Percentiles rank a stretch among this genome's conserved stretches.
Evolutionary conservation across 2,329 filamentous ascomycete genomes (phyloP).

Genomic region (Fusarium avenaceum): DNA sequence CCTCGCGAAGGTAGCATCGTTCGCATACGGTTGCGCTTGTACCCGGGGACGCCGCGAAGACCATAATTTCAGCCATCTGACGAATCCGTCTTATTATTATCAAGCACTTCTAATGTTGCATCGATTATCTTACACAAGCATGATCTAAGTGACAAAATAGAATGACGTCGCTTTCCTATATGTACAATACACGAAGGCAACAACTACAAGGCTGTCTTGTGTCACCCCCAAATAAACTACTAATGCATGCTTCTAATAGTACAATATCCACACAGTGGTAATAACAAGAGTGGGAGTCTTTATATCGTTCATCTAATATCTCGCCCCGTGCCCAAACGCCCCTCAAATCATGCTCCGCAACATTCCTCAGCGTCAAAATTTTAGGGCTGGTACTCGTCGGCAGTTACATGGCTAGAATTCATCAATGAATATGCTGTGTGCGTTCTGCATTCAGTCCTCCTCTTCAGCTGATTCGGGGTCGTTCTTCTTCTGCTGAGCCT

Average conservation of each 20-base stretch:
- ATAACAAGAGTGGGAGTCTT: conserved; percentile 51
- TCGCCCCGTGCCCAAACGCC: conserved; percentile 49
- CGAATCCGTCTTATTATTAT: background rate
- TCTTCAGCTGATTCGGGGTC: conserved; percentile 55
- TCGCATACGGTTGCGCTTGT: conserved; percentile 14
- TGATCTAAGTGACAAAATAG: background rate
- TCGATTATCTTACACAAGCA: background rate
- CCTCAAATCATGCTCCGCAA: conserved; percentile 42
- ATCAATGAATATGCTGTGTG: conserved; percentile 10
- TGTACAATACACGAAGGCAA: conserved; percentile 47
- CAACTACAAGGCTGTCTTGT: conserved; percentile 34
- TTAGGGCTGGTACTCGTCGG: conserved; percentile 3
- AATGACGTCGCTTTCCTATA: conserved; percentile 45
- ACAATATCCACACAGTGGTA: conserved; percentile 46
- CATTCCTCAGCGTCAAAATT: background rate
- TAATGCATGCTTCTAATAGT: conserved; percentile 50
- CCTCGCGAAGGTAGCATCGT: conserved; percentile 8
- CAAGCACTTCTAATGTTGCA: background rate
- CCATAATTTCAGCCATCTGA: background rate
- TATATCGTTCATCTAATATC: conserved; percentile 51
- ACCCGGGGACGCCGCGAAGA: background rate
- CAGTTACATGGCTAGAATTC: conserved; percentile 8
- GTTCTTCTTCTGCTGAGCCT: conserved; percentile 61
- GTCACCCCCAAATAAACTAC: conserved; percentile 35
- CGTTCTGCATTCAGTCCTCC: conserved; percentile 50